phyloP scores from a whole-genome alignment of 345 rosid genomes.

The Moricandia moricandioides region DNA sequence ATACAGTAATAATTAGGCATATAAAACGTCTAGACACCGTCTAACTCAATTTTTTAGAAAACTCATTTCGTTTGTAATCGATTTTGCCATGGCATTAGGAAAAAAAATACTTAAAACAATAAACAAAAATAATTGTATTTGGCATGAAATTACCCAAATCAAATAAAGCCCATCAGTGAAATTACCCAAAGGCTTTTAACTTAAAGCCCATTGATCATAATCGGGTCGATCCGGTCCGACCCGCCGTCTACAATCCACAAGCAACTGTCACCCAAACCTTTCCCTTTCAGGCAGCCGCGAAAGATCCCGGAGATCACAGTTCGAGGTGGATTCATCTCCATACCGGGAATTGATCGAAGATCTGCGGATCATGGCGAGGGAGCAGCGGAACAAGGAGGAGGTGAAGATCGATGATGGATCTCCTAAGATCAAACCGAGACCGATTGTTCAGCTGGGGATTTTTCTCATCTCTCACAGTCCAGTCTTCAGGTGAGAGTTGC shows the following conservation, averaged over 20 bases:
- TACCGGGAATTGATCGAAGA: constrained; percentile 12
- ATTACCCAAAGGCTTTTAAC: constrained; percentile 50
- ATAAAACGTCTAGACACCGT: too few relatives aligned
- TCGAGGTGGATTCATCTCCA: background rate
- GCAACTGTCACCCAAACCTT: background rate
- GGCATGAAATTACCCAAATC: background rate
- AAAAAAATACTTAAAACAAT: background rate
- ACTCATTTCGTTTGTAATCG: too few relatives aligned
- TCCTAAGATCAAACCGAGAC: constrained; percentile 54
- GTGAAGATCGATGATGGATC: constrained; percentile 23
- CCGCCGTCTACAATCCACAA: constrained; percentile 61
- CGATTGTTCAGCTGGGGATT: constrained; percentile 75
- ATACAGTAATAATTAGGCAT: too few relatives aligned
- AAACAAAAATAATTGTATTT: background rate
- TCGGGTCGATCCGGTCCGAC: constrained; percentile 26
- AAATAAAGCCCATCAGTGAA: constrained; percentile 50
- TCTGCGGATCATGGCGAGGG: constrained; percentile 30
- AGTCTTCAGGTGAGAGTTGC: constrained; percentile 51
- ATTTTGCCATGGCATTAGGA: too few relatives aligned
- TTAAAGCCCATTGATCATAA: constrained; percentile 54
- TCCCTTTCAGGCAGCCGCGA: too few relatives aligned
- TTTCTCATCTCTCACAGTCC: constrained; percentile 76
- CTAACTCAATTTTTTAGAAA: too few relatives aligned
- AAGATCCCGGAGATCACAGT: background rate
- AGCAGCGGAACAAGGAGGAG: constrained; percentile 1